Percentiles rank a stretch among this genome's conserved stretches.
phyloP scores from a whole-genome alignment of 2,329 filamentous ascomycete genomes.

The Albophoma yamanashiensis region DNA sequence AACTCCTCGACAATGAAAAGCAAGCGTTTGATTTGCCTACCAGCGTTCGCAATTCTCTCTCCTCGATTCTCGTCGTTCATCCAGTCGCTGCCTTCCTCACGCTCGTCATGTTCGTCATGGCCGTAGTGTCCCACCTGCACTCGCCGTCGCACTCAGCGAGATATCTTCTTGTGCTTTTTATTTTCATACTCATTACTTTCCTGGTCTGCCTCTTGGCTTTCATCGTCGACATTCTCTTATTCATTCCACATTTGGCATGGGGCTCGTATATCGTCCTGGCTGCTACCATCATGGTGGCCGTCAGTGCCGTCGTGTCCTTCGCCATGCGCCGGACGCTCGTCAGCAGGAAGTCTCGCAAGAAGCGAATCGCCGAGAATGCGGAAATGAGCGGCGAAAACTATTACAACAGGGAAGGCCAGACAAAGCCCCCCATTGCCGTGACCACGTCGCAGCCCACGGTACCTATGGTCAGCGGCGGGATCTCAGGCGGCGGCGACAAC shows the following conservation, averaged over 20 bases:
- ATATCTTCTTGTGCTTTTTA: conserved; percentile 76
- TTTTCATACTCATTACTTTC: conserved; percentile 77
- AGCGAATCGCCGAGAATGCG: conserved; percentile 82
- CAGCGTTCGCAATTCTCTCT: conserved; percentile 53
- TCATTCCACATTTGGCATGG: conserved; percentile 89
- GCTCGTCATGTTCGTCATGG: conserved; percentile 72
- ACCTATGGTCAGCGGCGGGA: conserved; percentile 44
- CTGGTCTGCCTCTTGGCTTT: conserved; percentile 79
- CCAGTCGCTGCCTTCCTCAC: conserved; percentile 82
- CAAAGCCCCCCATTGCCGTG: conserved; percentile 30
- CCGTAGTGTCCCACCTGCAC: conserved; percentile 75
- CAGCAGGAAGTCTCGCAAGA: conserved; percentile 85
- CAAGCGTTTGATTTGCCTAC: conserved; percentile 46
- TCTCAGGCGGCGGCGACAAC: conserved; percentile 35
- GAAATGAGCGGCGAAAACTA: conserved; percentile 96
- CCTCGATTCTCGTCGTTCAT: conserved; percentile 82
- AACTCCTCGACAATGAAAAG: conserved; percentile 15
- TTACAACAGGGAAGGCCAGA: conserved; percentile 59
- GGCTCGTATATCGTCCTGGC: conserved; percentile 88
- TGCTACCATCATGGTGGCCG: conserved; percentile 73
- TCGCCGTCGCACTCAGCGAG: conserved; percentile 79
- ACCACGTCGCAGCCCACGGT: conserved; percentile 44
- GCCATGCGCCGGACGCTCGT: conserved; percentile 91
- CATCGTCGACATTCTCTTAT: conserved; percentile 85
- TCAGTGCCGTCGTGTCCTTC: conserved; percentile 78